A percentile compares a stretch with the other conserved stretches of the same genome.
Conservation (phyloP, 163 green algal genomes). For the Prototheca wickerhamii region DNA sequence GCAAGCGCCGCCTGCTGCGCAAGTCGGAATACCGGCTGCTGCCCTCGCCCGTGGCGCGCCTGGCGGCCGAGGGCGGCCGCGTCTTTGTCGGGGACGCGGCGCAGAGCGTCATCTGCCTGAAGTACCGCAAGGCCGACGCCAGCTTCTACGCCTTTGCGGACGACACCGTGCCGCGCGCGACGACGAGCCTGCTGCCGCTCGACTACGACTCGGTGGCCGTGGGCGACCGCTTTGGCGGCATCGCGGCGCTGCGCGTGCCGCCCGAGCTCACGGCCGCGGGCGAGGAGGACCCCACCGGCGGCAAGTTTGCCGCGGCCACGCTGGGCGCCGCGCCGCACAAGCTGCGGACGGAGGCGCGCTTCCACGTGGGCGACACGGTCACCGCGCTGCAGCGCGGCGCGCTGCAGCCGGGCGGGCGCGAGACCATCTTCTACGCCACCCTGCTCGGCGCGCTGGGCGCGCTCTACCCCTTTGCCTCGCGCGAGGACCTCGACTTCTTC, state of each 20-base stretch:
- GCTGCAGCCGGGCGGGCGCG: slow-evolving; percentile 69
- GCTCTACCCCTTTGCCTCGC: slow-evolving; percentile 73
- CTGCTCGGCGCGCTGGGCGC: slow-evolving; percentile 76
- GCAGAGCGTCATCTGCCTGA: slow-evolving; percentile 56
- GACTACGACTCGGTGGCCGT: slow-evolving; percentile 93
- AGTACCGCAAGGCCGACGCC: slow-evolving; percentile 83
- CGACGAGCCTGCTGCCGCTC: slow-evolving; percentile 67
- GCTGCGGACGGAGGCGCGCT: slow-evolving; percentile 69
- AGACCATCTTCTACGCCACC: slow-evolving; percentile 86
- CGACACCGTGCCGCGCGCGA: slow-evolving; percentile 61
- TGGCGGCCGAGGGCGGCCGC: slow-evolving; percentile 58
- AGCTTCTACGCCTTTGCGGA: slow-evolving; percentile 93
- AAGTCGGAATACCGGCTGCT: slow-evolving; percentile 85
- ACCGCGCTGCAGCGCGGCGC: slow-evolving; percentile 64
- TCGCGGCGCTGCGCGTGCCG: slow-evolving; percentile 75
- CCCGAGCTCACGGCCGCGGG: slow-evolving; percentile 74
- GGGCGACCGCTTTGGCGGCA: slow-evolving; percentile 95
- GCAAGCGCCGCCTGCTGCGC: slow-evolving; percentile 91
- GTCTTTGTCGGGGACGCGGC: slow-evolving; percentile 77
- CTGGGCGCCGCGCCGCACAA: slow-evolving; percentile 89
- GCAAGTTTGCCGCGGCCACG: slow-evolving; percentile 65
- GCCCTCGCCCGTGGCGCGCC: slow-evolving; percentile 45
- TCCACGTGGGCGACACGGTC: slow-evolving; percentile 92
- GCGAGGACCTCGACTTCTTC: slow-evolving; percentile 96
- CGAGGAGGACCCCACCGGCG: slow-evolving; percentile 93